These are phyloP conservation scores for Sclerotinia borealis DNA, from an alignment of 2,329 filamentous ascomycete genomes.

Conservation along the genomic window DNA sequence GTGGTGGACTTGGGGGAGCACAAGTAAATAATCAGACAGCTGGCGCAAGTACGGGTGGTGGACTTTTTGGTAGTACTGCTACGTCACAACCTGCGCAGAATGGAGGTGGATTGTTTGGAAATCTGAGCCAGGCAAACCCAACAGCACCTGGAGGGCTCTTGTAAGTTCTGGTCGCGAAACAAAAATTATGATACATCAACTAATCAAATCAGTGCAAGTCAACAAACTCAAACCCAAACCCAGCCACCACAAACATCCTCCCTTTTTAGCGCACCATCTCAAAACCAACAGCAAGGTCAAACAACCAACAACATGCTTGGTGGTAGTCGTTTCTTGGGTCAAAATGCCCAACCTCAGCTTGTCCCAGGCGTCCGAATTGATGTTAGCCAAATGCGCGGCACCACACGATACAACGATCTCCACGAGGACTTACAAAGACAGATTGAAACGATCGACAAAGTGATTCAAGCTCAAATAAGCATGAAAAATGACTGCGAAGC, in stretches of 20 bases:
- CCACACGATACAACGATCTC: constrained; percentile 87
- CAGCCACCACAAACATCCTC: constrained; percentile 23
- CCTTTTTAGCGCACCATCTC: constrained; percentile 18
- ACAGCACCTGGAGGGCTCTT: constrained; percentile 24
- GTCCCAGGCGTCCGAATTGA: constrained; percentile 74
- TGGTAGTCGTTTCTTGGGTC: constrained; percentile 38
- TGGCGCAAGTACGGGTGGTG: constrained; percentile 18
- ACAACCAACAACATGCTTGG: constrained; percentile 5
- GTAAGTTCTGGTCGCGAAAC: constrained; percentile 22
- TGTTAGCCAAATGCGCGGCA: constrained; percentile 70
- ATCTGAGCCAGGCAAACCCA: constrained; percentile 29
- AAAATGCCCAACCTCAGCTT: constrained; percentile 43
- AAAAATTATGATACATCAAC: not conserved
- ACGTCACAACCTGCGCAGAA: constrained; percentile 26
- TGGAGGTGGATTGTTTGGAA: constrained; percentile 27
- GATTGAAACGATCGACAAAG: constrained; percentile 71
- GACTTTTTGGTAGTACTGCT: constrained; percentile 30
- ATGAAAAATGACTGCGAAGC: constrained; percentile 72
- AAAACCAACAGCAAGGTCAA: constrained; percentile 20
- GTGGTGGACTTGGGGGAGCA: constrained; percentile 23
- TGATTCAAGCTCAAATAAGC: constrained; percentile 73
- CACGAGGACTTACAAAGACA: constrained; percentile 73
- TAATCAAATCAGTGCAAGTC: constrained; percentile 15
- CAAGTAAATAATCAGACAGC: constrained; percentile 22
- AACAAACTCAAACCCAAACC: constrained; percentile 24